These are phyloP conservation scores for Alternaria sp. DNA, from an alignment of 2,329 filamentous ascomycete genomes.

Conservation along the genomic window DNA sequence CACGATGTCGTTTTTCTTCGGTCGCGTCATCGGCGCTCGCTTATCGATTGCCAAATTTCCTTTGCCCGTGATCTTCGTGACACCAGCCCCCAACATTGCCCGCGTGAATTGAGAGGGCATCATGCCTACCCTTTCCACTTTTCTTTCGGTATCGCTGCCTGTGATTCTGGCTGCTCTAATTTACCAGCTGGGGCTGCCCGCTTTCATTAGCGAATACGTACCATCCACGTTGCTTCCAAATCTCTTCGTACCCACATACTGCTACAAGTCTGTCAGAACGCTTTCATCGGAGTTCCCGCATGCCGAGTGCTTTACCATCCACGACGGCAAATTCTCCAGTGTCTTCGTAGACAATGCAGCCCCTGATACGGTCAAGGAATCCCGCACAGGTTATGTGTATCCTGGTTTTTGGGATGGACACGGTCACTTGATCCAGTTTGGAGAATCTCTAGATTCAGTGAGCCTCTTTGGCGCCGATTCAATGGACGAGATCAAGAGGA, in stretches of 20 bases:
- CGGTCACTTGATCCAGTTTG: conserved; percentile 70
- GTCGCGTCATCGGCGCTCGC: conserved; percentile 8
- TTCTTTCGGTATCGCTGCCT: conserved; percentile 34
- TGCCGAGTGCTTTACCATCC: conserved; percentile 63
- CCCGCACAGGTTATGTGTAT: conserved; percentile 60
- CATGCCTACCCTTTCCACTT: conserved; percentile 29
- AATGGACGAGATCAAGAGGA: conserved; percentile 60
- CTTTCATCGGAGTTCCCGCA: conserved; percentile 46
- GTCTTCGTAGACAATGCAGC: conserved; percentile 39
- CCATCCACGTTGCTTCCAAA: conserved; percentile 30
- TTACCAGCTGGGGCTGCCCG: conserved; percentile 35
- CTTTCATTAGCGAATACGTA: conserved; percentile 21
- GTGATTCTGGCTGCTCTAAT: conserved; percentile 33
- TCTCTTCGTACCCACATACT: conserved; percentile 44
- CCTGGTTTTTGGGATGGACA: conserved; percentile 76
- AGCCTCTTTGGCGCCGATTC: conserved; percentile 66
- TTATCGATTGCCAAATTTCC: conserved; percentile 1
- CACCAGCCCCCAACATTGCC: neutral
- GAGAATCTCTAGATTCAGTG: conserved; percentile 70
- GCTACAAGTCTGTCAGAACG: conserved; percentile 56
- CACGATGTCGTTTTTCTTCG: neutral
- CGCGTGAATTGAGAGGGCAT: neutral
- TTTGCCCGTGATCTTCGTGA: neutral
- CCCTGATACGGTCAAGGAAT: conserved; percentile 12
- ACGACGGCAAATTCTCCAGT: conserved; percentile 57